phyloP scores from a whole-genome alignment of 1,284 basidiomycete species.

The Irpex sp. region DNA sequence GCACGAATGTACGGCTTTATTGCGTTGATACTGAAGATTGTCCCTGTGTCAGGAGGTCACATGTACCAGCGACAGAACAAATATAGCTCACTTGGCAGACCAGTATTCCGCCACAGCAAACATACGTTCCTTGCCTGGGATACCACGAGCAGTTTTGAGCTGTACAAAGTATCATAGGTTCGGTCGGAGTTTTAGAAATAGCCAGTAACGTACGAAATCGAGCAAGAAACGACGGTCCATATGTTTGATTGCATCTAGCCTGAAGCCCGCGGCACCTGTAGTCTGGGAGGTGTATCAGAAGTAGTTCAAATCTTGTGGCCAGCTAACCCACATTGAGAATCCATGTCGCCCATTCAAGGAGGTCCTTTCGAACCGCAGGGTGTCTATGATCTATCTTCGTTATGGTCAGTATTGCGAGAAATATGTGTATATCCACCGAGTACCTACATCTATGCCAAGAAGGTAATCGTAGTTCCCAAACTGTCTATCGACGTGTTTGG shows the following conservation, averaged over 20 bases:
- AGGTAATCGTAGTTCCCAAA: constrained; percentile 80
- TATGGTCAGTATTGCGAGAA: constrained; percentile 4
- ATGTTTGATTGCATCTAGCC: constrained; percentile 87
- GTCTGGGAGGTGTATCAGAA: constrained; percentile 38
- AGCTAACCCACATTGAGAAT: constrained; percentile 48
- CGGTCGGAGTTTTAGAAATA: no score
- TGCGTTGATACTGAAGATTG: constrained; percentile 36
- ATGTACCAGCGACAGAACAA: background rate
- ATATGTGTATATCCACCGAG: background rate
- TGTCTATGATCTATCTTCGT: constrained; percentile 80
- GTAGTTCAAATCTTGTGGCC: background rate
- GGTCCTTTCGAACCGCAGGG: constrained; percentile 67
- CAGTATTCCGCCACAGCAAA: constrained; percentile 76
- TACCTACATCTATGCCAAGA: constrained; percentile 59
- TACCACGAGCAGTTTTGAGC: constrained; percentile 46
- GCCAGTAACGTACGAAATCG: constrained; percentile 44
- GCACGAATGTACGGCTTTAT: constrained; percentile 53
- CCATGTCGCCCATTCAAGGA: constrained; percentile 67
- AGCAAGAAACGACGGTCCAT: constrained; percentile 63
- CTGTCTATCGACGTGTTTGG: constrained; percentile 59
- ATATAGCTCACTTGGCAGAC: constrained; percentile 51
- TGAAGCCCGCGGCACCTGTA: constrained; percentile 76
- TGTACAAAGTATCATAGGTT: constrained; percentile 19
- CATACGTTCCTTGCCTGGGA: constrained; percentile 40
- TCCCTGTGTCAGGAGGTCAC: background rate